These are phyloP conservation scores for Oenanthe javanica DNA, from an alignment of 140 eudicot species.

Conservation along the genomic window DNA sequence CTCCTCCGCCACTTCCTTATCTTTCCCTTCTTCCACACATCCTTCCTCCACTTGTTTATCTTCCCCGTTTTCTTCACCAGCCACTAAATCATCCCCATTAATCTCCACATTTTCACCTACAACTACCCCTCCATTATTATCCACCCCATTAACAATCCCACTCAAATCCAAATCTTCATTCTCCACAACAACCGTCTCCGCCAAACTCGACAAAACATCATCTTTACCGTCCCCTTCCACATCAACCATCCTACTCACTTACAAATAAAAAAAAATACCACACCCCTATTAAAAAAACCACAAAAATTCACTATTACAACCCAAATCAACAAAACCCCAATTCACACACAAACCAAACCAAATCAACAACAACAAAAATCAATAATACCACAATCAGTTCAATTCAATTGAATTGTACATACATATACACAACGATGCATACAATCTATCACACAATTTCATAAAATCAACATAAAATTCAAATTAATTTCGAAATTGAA, in stretches of 20 bases:
- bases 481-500: too few species aligned
- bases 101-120: conserved; percentile 5
- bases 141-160: background rate
- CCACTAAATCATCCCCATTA: too few species aligned
- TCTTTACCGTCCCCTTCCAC: conserved; percentile 22
- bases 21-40: too few species aligned
- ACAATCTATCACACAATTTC: background rate
- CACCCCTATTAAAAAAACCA: background rate
- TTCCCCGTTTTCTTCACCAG: background rate
- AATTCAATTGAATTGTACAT: background rate
- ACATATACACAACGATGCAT: background rate
- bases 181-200: conserved; percentile 5
- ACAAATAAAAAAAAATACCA: background rate
- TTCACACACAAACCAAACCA: too few species aligned
- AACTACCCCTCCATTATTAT: background rate
- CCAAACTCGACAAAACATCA: conserved; percentile 11
- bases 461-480: background rate
- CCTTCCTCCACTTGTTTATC: conserved; percentile 3
- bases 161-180: conserved; percentile 9
- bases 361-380: background rate
- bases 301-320: background rate
- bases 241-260: conserved; percentile 28
- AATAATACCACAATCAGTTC: background rate
- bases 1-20: too few species aligned
- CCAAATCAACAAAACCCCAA: conserved; percentile 1